A percentile compares a stretch with the other conserved stretches of the same genome.
Conservation (phyloP, 2,329 filamentous ascomycete genomes). For the Cladosporium halotolerans region DNA sequence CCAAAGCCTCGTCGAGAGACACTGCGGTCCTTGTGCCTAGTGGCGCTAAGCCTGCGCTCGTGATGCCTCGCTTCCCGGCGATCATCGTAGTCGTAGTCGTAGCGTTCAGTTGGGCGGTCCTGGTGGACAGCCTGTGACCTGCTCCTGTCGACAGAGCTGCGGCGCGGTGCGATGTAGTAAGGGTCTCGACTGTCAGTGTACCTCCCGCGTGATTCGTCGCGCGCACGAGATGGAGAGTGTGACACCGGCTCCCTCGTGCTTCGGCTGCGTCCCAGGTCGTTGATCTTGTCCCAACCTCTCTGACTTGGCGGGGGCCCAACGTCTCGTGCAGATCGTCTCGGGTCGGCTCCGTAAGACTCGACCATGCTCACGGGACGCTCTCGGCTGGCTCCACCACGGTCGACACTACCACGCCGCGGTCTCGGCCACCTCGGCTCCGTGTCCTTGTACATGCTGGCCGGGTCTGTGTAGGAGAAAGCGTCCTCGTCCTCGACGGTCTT, state of each 20-base stretch:
- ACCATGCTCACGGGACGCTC: conserved; percentile 42
- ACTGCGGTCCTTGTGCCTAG: conserved; percentile 35
- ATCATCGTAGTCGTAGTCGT: conserved; percentile 39
- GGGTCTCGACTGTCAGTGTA: conserved; percentile 31
- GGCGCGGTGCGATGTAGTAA: conserved; percentile 30
- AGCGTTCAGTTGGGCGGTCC: conserved; percentile 39
- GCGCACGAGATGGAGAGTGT: conserved; percentile 22
- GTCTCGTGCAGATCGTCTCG: conserved; percentile 29
- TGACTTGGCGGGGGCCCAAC: conserved; percentile 59
- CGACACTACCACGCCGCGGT: conserved; percentile 40
- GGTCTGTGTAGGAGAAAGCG: conserved; percentile 45
- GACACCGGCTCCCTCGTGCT: conserved; percentile 39
- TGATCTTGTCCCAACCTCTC: conserved; percentile 64
- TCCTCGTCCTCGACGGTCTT: conserved; percentile 36
- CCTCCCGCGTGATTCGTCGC: conserved; percentile 19
- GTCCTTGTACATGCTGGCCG: conserved; percentile 45
- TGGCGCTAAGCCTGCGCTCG: conserved; percentile 32
- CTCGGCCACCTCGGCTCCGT: conserved; percentile 42
- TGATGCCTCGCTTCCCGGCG: conserved; percentile 35
- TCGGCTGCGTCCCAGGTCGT: conserved; percentile 40
- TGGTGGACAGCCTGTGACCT: conserved; percentile 42
- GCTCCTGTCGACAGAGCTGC: conserved; percentile 36
- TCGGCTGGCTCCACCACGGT: conserved; percentile 33
- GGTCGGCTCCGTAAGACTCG: conserved; percentile 26
- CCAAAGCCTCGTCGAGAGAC: conserved; percentile 44